Evolutionary conservation across 768 basidiomycete genomes (phyloP).

Genomic region (button mushroom (Agaricus bisporus)): DNA sequence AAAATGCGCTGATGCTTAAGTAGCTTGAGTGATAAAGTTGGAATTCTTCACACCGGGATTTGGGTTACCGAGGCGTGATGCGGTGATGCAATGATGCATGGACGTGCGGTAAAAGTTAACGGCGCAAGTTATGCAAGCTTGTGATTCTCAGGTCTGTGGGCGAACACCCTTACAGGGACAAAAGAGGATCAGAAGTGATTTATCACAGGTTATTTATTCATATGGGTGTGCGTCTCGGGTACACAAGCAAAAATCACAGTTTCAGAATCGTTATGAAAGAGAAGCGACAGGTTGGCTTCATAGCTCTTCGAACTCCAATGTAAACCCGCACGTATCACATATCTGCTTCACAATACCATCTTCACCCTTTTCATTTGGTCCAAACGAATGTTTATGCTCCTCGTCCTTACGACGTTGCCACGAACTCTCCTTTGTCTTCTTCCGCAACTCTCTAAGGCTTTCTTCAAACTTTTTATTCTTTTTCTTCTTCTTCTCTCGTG

Average conservation of each 20-base stretch:
- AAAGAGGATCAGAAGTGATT: too few relatives aligned
- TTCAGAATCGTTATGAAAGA: not conserved
- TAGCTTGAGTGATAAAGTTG: not conserved
- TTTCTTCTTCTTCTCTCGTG: slow-evolving; percentile 79
- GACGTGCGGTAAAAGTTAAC: too few relatives aligned
- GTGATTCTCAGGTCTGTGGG: too few relatives aligned
- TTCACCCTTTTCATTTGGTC: slow-evolving; percentile 43
- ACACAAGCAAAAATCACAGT: not conserved
- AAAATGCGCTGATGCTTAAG: not conserved
- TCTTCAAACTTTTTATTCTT: slow-evolving; percentile 95
- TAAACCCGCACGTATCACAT: slow-evolving; percentile 88
- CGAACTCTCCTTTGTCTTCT: slow-evolving; percentile 80
- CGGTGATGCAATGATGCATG: too few relatives aligned
- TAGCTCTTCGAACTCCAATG: slow-evolving; percentile 75
- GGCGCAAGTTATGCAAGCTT: too few relatives aligned
- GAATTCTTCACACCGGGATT: not conserved
- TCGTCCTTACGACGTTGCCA: slow-evolving; percentile 85
- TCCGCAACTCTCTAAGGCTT: slow-evolving; percentile 75
- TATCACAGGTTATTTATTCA: not conserved
- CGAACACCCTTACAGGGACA: too few relatives aligned
- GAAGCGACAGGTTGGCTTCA: slow-evolving; percentile 6
- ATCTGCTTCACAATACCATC: slow-evolving; percentile 62
- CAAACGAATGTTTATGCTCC: slow-evolving; percentile 85
- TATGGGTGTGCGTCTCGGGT: not conserved
- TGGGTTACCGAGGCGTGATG: not conserved